Evolutionary conservation across 352 stramenopile species (phyloP).

Genomic region (Pilasporangium apinafurcum): DNA sequence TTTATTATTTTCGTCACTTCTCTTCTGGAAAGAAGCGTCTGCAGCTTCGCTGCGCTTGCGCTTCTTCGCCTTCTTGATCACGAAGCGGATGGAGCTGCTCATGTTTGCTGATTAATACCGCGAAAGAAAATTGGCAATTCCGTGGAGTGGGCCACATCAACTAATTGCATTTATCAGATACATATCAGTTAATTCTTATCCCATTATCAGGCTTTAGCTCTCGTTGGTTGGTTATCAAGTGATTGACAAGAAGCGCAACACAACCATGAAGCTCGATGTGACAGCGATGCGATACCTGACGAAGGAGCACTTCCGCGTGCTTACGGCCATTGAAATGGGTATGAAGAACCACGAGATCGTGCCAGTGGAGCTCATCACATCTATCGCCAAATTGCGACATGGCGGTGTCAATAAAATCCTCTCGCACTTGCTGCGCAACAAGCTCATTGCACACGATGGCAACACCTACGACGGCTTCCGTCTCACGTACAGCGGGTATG

Average conservation of each 20-base stretch:
- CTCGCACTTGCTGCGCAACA: slow-evolving; percentile 95
- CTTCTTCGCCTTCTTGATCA: slow-evolving; percentile 16
- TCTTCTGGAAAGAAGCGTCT: too few relatives aligned
- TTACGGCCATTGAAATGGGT: slow-evolving; percentile 98
- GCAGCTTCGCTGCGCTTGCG: slow-evolving; percentile 11
- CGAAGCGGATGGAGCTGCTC: slow-evolving; percentile 23
- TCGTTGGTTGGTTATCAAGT: slow-evolving; percentile 4
- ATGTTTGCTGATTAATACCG: too few relatives aligned
- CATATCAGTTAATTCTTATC: slow-evolving; percentile 6
- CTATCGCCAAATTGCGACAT: slow-evolving; percentile 96
- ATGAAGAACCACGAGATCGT: slow-evolving; percentile 99
- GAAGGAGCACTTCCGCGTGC: slow-evolving; percentile 96
- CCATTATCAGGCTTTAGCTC: not conserved
- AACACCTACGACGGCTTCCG: slow-evolving; percentile 96
- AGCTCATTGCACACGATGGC: slow-evolving; percentile 97
- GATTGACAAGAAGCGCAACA: slow-evolving; percentile 3
- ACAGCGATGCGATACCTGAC: slow-evolving; percentile 92
- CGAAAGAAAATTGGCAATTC: too few relatives aligned
- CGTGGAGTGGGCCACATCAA: too few relatives aligned
- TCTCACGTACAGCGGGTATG: slow-evolving; percentile 99
- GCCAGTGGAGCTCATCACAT: slow-evolving; percentile 94
- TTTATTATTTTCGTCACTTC: too few relatives aligned
- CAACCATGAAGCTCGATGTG: slow-evolving; percentile 90
- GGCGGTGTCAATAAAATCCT: slow-evolving; percentile 98
- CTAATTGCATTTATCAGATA: too few relatives aligned